Base-by-base conservation (phyloP, 2,329 filamentous ascomycete genomes). In the Fusarium begoniae region DNA sequence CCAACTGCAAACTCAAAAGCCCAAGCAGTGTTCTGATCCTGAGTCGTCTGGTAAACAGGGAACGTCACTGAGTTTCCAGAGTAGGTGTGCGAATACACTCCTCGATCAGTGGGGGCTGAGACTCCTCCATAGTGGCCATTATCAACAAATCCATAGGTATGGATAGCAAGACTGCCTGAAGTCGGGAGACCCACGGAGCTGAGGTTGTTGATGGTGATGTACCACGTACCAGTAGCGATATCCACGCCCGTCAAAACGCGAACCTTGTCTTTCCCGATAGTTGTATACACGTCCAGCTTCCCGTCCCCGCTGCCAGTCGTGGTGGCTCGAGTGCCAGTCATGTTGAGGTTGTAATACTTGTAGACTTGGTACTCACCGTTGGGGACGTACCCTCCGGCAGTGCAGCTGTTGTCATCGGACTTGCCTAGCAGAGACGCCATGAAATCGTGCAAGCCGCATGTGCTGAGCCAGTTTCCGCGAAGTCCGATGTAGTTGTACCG, bases 381-480 rank as follows among this genome's bases (percentile, higher is more conserved):
- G n/a, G 59, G 48, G 18, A 43, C n/a, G 20, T 60, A 60, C 1
- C 57, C 57, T 60, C 57, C 57, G 5, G 22, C 57, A 8, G 44
- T 60, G 26, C 57, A 60, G 35, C 57, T 60, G 22, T 51, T 60
- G 44, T 12, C 22, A 18, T 60, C 44, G 9, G 57, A 51, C 17
- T 60, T 60, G 15, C 32, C 59, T 9, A 62, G 59, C 22, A 54
- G 59, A 44, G 59, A 55, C 7, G 59, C 59, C 59, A 62, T 43
- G 22, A 62, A 62, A 12, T 62, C 59, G n/a, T 55, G 59, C 30
- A 62, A 15, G 4, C 3, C 28, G 24, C 48, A 60, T 30, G 11
- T 15, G 10, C 26, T 55, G 11, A 54, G 43, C 59, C 59, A 62
- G 40, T 62, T 62, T 44, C 38, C 59, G 11, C 59, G 47, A 28